Percentiles rank a stretch among this genome's conserved stretches.
phyloP scores from a whole-genome alignment of 148 eudicot species.

The Chenopodium formosanum region DNA sequence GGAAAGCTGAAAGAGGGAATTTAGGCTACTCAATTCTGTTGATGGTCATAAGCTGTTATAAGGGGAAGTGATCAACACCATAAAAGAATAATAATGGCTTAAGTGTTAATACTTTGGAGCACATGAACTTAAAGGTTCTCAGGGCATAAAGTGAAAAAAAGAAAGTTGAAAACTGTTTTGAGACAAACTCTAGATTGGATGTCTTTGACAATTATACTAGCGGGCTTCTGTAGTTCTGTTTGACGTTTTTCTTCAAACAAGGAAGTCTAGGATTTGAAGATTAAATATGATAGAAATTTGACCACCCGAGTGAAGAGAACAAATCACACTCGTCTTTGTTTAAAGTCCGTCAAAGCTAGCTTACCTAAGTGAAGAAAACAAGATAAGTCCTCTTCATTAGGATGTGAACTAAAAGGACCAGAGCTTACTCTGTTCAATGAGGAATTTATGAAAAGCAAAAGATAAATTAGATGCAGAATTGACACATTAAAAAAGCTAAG shows the following conservation, averaged over 20 bases:
- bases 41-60: not conserved
- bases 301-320: not conserved
- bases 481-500: not conserved
- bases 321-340: not conserved
- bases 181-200: not conserved
- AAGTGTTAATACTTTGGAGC: not conserved
- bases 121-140: not conserved
- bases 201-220: not conserved
- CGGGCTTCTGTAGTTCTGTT: not conserved
- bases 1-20: not conserved
- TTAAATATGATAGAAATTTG: not conserved
- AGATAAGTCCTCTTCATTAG: not conserved
- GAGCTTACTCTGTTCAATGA: not conserved
- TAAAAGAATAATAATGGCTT: not conserved
- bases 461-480: not conserved
- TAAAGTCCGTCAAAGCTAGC: not conserved
- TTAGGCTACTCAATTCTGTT: not conserved
- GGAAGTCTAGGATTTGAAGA: not conserved
- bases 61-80: not conserved
- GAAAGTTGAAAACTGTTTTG: not conserved
- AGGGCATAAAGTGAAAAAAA: not conserved
- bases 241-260: not conserved
- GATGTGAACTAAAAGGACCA: not conserved
- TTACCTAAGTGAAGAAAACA: not conserved
- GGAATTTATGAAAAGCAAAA: not conserved